A percentile compares a stretch with the other conserved stretches of the same genome.
These are phyloP conservation scores for Stentor coeruleus DNA, from an alignment of 73 alveolate species.

Conservation along the genomic window DNA sequence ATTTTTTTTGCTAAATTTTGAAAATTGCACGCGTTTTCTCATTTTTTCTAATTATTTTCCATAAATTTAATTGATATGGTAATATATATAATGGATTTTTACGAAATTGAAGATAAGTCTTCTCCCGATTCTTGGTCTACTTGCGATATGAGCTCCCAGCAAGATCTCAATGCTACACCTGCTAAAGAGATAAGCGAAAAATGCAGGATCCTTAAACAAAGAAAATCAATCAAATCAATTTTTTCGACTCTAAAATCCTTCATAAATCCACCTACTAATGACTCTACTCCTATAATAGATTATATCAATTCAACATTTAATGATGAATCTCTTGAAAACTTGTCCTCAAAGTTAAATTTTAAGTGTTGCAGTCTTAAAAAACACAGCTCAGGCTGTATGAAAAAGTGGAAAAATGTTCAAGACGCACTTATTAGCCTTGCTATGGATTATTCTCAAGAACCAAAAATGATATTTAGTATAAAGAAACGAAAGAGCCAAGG, in stretches of 20 bases:
- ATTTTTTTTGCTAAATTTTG: too few species aligned
- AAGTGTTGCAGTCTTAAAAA: not conserved
- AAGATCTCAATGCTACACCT: not conserved
- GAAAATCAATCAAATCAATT: not conserved
- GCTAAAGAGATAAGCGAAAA: not conserved
- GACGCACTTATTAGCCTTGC: not conserved
- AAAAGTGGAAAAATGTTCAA: not conserved
- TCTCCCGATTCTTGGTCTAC: not conserved
- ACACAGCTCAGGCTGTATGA: not conserved
- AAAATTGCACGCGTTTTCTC: too few species aligned
- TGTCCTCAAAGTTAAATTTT: not conserved
- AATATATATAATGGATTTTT: not conserved
- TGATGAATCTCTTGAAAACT: not conserved
- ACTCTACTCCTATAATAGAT: not conserved
- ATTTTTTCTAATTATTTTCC: not conserved
- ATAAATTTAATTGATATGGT: not conserved
- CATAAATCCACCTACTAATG: not conserved
- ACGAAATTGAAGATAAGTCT: not conserved
- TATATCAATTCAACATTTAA: too few species aligned
- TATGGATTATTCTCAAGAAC: not conserved
- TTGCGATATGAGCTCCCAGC: not conserved
- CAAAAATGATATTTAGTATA: not conserved
- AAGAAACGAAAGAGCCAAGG: not conserved
- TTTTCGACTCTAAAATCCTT: not conserved
- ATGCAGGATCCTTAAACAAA: not conserved